Percentiles rank a stretch among this genome's conserved stretches.
Evolutionary conservation across 768 basidiomycete genomes (phyloP).

Genomic region (Boletus pseudopeckii): DNA sequence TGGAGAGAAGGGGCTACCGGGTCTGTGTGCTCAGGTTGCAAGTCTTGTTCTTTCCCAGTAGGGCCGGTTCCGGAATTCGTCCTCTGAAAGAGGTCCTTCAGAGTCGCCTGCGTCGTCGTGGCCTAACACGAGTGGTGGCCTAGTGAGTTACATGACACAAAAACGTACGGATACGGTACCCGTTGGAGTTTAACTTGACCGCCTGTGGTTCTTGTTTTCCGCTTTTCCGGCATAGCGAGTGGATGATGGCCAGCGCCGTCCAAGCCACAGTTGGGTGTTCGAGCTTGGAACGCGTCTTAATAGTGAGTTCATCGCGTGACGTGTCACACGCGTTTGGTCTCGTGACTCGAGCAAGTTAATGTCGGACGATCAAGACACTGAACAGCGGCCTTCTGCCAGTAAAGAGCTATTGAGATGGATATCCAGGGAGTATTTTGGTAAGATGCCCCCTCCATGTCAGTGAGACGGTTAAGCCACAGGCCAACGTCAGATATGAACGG

Average conservation of each 20-base stretch:
- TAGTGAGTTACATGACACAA: conserved; percentile 6
- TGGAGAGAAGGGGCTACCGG: not conserved
- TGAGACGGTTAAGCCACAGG: not conserved
- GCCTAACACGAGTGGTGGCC: conserved; percentile 5
- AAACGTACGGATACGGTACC: conserved; percentile 11
- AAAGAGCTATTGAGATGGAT: conserved; percentile 32
- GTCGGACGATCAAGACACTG: conserved; percentile 9
- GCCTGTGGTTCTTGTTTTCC: conserved; percentile 18
- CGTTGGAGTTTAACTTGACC: conserved; percentile 8
- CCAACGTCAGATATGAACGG: conserved; percentile 56
- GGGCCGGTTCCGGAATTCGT: not conserved
- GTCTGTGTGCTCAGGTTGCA: not conserved
- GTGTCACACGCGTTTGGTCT: conserved; percentile 11
- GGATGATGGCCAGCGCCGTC: not conserved
- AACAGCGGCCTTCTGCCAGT: conserved; percentile 12
- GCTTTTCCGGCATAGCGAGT: conserved; percentile 24
- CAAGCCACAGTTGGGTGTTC: not conserved
- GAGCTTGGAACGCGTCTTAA: not conserved
- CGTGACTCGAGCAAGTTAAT: conserved; percentile 6
- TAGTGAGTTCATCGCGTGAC: conserved; percentile 28
- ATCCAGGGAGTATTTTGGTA: conserved; percentile 37
- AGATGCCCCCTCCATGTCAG: not conserved
- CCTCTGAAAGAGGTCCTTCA: conserved; percentile 25
- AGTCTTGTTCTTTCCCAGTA: not conserved
- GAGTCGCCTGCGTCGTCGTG: conserved; percentile 25